Base-by-base conservation (phyloP, 164 flowering plant species). In the Vitis labrusca region DNA sequence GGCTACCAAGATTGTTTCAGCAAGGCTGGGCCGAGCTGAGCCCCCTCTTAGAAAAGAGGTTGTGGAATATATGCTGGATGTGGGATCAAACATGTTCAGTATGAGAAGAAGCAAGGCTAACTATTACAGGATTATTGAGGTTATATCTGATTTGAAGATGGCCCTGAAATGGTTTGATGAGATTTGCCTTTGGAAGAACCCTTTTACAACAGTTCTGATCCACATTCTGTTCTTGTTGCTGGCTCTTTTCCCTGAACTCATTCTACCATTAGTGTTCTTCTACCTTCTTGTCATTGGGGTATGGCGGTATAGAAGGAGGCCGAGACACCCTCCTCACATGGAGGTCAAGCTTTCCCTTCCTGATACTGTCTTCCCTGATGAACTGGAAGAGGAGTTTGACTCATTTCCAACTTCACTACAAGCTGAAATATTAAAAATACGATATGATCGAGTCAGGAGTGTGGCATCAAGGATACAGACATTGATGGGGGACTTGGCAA, bases 1-100 rank as follows among this genome's bases (percentile, higher is more conserved):
- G 29, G 79, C 79, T 4, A 72, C 68, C 68, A 68, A 52, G 14
- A 71, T 76, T 16, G 75, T 76, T 1, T 67, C 79, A 6, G 23
- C 23, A 14, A 49, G 76, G 65, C 72, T 76, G 4, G 75, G 79
- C 30, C 59, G 77, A 50, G 75, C 75, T 3, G 77, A 73, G 49
- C 79, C 79, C n/a, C 74, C 79, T 0, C 60, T 77, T 30, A 67
- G 83, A 49, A 80, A 77, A 54, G 83, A 80, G 49, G 80, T 80
- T 37, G 78, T 80, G 30, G 83, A 80, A 73, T 80, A 80, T 58
- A 80, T 80, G 80, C 61, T 74, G 4, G 83, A 77, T 68, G 79
- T 73, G 49, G 80, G 74, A 15, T 74, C 76, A 2, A 77, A 80
- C 60, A 59, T 80, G 69, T 80, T 80, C 79, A 79, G 82, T 50